Evolutionary conservation across 306 rosid species (phyloP), one percentile per base, ranked within the genome.

Genomic region (Quillaja saponaria): DNA sequence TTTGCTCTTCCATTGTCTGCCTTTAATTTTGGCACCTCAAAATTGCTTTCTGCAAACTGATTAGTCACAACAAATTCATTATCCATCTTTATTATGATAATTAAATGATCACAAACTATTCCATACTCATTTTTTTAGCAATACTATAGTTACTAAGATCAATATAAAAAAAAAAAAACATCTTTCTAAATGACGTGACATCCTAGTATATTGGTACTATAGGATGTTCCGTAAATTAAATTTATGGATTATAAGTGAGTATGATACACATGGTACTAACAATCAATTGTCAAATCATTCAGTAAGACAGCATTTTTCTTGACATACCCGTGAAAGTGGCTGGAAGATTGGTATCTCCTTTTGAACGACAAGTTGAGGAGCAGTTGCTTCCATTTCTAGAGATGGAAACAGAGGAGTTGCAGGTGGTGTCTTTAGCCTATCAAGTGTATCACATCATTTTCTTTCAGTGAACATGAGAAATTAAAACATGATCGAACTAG

Each of bases 331-430:
- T 52, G 95, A 77, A 72, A 67, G 62, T 50, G 79, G 74, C 25
- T 80, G 83, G 46, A 64, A 33, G 25, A 83, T 59, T 44, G 86
- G 78, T 37, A 78, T 35, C 68, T 85, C 90, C 71, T 67, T 75
- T 45, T 82, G 92, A 49, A 59, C 12, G 10, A 71, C 73, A 8
- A 77, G 79, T 34, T 83, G 73, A 8, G 69, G 60, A 38, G 73
- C 77, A 9, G 31, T 66, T 25, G 90, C 79, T 59, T 91, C 96
- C 96, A 87, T 91, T 78, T 91, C 97, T 13, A 91, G 79, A 28
- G 96, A 91, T 49, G 95, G 90, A 64, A 91, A 91, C 6, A 91
- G 73, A 20, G 96, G 97, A 72, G 96, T 91, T 74, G 95, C 86
- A 0, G 97, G 97, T 8, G 97, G 97, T 37, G 97, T 91, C 81